Percentiles rank a stretch among this genome's conserved stretches.
Evolutionary conservation across 345 rosid species (phyloP).

Genomic region (Dimocarpus longan): DNA sequence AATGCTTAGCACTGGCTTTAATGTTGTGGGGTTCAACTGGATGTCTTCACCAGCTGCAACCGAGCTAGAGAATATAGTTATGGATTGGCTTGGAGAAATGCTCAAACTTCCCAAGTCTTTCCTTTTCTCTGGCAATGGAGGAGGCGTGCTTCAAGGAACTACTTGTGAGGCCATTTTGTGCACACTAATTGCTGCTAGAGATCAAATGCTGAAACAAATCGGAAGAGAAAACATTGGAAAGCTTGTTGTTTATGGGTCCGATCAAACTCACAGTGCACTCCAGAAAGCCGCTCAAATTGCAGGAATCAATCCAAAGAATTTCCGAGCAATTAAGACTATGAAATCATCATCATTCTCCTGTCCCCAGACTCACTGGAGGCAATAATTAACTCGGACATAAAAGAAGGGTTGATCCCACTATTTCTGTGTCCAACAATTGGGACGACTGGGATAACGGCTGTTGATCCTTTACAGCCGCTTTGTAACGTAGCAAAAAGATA

Average conservation of each 20-base stretch:
- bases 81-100: conserved; percentile 50
- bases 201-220: conserved; percentile 21
- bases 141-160: conserved; percentile 42
- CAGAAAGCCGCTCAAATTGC: conserved; percentile 40
- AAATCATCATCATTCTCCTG: conserved; percentile 24
- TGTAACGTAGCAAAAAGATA: conserved; percentile 19
- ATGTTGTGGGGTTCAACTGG: conserved; percentile 50
- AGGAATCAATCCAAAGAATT: conserved; percentile 49
- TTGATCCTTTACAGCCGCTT: conserved; percentile 35
- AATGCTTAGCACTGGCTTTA: conserved; percentile 41
- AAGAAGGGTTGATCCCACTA: conserved; percentile 34
- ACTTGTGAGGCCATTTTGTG: conserved; percentile 46
- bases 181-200: conserved; percentile 42
- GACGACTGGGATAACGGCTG: conserved; percentile 35
- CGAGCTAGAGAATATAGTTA: conserved; percentile 45
- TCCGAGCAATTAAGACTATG: conserved; percentile 40
- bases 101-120: conserved; percentile 39
- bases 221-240: conserved; percentile 26
- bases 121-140: conserved; percentile 41
- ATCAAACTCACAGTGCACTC: conserved; percentile 41
- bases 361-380: conserved; percentile 11
- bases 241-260: conserved; percentile 44
- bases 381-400: conserved; percentile 21
- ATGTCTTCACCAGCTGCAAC: conserved; percentile 52
- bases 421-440: conserved; percentile 47